These are phyloP conservation scores for Lactarius evosmus DNA, from an alignment of 768 basidiomycete species.

Conservation along the genomic window DNA sequence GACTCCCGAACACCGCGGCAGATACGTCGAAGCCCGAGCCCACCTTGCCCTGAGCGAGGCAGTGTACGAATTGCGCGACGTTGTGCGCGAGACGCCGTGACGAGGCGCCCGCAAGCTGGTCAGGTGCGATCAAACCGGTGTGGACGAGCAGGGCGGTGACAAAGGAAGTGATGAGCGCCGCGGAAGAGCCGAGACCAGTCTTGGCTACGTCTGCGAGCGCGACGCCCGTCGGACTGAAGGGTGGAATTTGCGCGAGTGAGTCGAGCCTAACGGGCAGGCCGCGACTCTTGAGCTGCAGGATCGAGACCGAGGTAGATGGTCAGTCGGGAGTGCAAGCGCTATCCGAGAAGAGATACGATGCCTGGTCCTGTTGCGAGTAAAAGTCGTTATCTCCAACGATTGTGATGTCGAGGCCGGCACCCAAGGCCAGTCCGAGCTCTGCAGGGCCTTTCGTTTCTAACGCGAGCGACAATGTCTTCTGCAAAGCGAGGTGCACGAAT, in stretches of 20 bases:
- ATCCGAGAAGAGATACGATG: conserved; percentile 35
- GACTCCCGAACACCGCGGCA: conserved; percentile 91
- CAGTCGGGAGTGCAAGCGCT: neutral
- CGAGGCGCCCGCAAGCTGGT: conserved; percentile 40
- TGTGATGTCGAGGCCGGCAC: conserved; percentile 64
- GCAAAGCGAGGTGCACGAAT: conserved; percentile 88
- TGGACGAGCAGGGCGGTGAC: conserved; percentile 82
- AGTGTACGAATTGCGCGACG: conserved; percentile 91
- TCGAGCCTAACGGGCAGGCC: conserved; percentile 59
- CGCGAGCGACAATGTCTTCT: conserved; percentile 67
- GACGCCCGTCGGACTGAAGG: conserved; percentile 71
- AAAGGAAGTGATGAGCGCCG: conserved; percentile 94
- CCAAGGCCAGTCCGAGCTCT: conserved; percentile 43
- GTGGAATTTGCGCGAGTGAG: conserved; percentile 66
- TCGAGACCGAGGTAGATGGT: conserved; percentile 3
- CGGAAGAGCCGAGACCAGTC: conserved; percentile 95
- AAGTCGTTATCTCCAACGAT: conserved; percentile 97
- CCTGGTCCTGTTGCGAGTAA: conserved; percentile 90
- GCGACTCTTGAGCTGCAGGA: conserved; percentile 55
- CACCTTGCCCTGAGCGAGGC: conserved; percentile 95
- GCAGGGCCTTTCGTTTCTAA: conserved; percentile 52
- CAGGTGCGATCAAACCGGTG: conserved; percentile 54
- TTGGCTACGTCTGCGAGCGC: conserved; percentile 85
- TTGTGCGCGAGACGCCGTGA: conserved; percentile 78
- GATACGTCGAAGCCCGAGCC: conserved; percentile 98